These are phyloP conservation scores for Entomortierella parvispora DNA, from an alignment of 192 early-diverging fungal genomes.

Conservation along the genomic window DNA sequence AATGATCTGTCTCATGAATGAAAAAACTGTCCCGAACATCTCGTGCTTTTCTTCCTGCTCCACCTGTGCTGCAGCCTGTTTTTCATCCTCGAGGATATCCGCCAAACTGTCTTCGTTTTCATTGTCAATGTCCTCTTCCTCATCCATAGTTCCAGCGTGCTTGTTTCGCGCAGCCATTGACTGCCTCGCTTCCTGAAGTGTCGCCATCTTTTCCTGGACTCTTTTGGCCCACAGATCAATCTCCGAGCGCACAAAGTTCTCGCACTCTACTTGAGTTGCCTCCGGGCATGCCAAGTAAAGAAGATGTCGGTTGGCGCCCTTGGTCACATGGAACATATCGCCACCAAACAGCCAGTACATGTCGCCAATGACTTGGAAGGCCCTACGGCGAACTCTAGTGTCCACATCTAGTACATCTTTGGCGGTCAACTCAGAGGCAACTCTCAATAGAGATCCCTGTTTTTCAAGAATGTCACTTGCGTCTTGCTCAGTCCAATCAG, in stretches of 20 bases:
- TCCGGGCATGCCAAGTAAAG: slow-evolving; percentile 49
- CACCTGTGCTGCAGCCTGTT: slow-evolving; percentile 15
- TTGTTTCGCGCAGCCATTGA: neutral
- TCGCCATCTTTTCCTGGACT: slow-evolving; percentile 16
- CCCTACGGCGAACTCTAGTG: slow-evolving; percentile 37
- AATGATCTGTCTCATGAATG: slow-evolving; percentile 54
- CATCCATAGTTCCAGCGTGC: neutral
- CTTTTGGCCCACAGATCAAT: slow-evolving; percentile 36
- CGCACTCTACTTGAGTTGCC: slow-evolving; percentile 40
- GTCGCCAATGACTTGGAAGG: slow-evolving; percentile 57
- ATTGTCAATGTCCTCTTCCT: slow-evolving; percentile 1
- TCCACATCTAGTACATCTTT: slow-evolving; percentile 11
- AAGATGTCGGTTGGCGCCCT: slow-evolving; percentile 16
- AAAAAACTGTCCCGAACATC: slow-evolving; percentile 51
- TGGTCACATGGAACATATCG: slow-evolving; percentile 52
- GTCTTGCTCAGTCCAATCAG: slow-evolving; percentile 42
- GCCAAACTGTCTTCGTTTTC: neutral
- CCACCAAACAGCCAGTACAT: slow-evolving; percentile 62
- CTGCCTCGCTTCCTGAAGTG: slow-evolving; percentile 17
- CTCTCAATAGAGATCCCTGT: slow-evolving; percentile 19
- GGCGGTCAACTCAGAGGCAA: slow-evolving; percentile 10
- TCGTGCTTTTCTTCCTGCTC: slow-evolving; percentile 49
- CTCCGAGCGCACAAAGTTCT: slow-evolving; percentile 52
- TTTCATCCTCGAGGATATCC: slow-evolving; percentile 30
- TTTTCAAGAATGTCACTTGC: slow-evolving; percentile 16